phyloP scores from a whole-genome alignment of 2,329 filamentous ascomycete genomes.

The Setomelanomma holmii region DNA sequence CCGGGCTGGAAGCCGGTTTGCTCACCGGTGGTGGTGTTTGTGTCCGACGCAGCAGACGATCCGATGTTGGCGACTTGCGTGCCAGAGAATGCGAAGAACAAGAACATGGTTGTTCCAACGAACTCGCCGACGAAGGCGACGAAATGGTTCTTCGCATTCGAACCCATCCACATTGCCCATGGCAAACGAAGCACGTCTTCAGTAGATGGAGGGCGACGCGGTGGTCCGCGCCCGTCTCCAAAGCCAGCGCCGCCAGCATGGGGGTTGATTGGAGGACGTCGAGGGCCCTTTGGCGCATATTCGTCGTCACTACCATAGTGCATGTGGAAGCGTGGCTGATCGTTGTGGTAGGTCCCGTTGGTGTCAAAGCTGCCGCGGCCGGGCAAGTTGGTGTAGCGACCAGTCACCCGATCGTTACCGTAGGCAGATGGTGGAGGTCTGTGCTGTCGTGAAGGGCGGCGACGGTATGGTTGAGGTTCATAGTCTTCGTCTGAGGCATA shows the following conservation, averaged over 20 bases:
- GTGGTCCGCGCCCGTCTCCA: slow-evolving; percentile 14
- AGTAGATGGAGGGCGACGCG: slow-evolving; percentile 29
- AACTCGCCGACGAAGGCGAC: slow-evolving; percentile 58
- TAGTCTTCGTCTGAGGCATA: slow-evolving; percentile 38
- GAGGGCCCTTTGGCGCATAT: slow-evolving; percentile 5
- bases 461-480: slow-evolving; percentile 28
- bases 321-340: slow-evolving; percentile 30
- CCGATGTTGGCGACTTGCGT: slow-evolving; percentile 58
- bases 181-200: slow-evolving; percentile 48
- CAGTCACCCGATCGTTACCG: slow-evolving; percentile 14
- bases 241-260: slow-evolving; percentile 15
- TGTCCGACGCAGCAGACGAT: slow-evolving; percentile 48
- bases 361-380: slow-evolving; percentile 25
- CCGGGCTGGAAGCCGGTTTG: slow-evolving; percentile 54
- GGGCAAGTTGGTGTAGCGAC: slow-evolving; percentile 20
- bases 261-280: slow-evolving; percentile 13
- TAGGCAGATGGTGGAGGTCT: slow-evolving; percentile 35
- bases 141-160: slow-evolving; percentile 48
- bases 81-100: slow-evolving; percentile 55
- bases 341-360: slow-evolving; percentile 25
- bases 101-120: slow-evolving; percentile 54
- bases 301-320: slow-evolving; percentile 32
- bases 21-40: slow-evolving; percentile 52
- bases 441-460: slow-evolving; percentile 28
- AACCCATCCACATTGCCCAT: slow-evolving; percentile 48